Conservation (phyloP, 805 yeast species). For the Scheffersomyces stipitis region DNA sequence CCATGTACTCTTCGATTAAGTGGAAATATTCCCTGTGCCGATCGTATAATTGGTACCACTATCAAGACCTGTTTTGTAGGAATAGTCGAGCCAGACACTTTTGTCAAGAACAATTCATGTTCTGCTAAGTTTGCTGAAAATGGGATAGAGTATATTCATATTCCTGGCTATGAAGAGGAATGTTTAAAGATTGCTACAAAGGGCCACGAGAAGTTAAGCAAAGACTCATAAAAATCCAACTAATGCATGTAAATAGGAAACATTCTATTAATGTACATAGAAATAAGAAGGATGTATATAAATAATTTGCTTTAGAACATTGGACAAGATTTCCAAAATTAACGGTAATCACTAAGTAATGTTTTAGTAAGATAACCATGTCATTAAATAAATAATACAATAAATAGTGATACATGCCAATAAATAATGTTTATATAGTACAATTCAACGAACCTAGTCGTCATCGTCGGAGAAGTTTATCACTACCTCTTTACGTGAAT, state of each 20-base stretch:
- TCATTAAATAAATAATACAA: no score
- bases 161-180: slow-evolving; percentile 79
- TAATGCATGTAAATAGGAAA: no score
- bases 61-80: slow-evolving; percentile 87
- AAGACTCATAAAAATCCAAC: no score
- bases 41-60: slow-evolving; percentile 60
- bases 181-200: slow-evolving; percentile 67
- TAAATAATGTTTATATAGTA: background rate
- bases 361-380: no score
- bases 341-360: no score
- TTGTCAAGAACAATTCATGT: slow-evolving; percentile 78
- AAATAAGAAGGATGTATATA: no score
- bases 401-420: background rate
- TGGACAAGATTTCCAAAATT: no score
- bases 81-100: slow-evolving; percentile 84
- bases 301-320: no score
- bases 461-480: slow-evolving; percentile 26
- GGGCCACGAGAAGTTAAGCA: slow-evolving; percentile 55
- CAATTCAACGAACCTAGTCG: no score
- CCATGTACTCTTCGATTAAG: slow-evolving; percentile 89
- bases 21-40: slow-evolving; percentile 87
- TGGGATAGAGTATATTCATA: slow-evolving; percentile 70
- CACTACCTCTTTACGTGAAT: slow-evolving; percentile 37
- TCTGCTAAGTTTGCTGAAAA: slow-evolving; percentile 48
- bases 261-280: no score